A percentile compares a stretch with the other conserved stretches of the same genome.
Conservation (phyloP, 495 filamentous ascomycete genomes). For the Cercophora scortea region DNA sequence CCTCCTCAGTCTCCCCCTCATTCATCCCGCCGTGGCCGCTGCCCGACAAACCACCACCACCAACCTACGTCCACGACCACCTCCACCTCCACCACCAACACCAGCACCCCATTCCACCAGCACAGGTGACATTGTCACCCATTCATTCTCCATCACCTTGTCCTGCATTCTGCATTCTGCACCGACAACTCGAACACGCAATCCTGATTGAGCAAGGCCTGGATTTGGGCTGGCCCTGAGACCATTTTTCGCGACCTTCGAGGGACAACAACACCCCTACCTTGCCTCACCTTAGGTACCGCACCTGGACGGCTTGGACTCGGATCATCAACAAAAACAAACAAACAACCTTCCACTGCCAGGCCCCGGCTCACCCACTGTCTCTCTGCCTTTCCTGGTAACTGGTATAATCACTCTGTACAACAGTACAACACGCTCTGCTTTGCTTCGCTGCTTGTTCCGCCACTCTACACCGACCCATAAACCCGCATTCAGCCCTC, state of each 20-base stretch:
- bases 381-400: background rate
- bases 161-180: background rate
- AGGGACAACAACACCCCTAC: too few relatives aligned
- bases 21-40: slow-evolving; percentile 15
- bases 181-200: slow-evolving; percentile 1
- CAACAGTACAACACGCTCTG: too few relatives aligned
- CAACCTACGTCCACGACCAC: background rate
- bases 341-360: slow-evolving; percentile 8
- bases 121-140: slow-evolving; percentile 17
- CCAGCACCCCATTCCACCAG: slow-evolving; percentile 2
- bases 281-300: background rate
- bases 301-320: background rate
- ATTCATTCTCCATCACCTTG: slow-evolving; percentile 12
- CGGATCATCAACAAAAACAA: background rate
- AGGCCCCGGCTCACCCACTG: slow-evolving; percentile 1
- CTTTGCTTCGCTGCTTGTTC: background rate
- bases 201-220: slow-evolving; percentile 9
- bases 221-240: slow-evolving; percentile 23
- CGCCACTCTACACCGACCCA: background rate
- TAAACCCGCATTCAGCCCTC: background rate
- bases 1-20: slow-evolving; percentile 5
- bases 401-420: too few relatives aligned
- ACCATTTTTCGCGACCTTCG: slow-evolving; percentile 10
- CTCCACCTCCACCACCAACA: background rate
- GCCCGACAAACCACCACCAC: slow-evolving; percentile 12